Percentiles rank a stretch among this genome's conserved stretches.
Conservation (phyloP, 1,139 yeast species). For the Magnusiomyces paraingens region DNA sequence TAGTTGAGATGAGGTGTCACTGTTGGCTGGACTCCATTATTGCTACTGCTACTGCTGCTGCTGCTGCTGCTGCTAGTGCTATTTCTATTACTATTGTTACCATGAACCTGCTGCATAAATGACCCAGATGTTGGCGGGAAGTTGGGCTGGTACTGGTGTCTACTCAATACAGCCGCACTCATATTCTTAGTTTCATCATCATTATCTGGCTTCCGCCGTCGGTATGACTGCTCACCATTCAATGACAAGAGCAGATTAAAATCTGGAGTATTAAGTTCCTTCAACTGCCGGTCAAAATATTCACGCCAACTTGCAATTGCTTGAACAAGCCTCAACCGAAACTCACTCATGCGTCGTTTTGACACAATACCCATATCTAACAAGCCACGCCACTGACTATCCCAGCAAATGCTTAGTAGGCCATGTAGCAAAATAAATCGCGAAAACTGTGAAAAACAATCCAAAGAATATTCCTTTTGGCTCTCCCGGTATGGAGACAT, state of each 20-base stretch:
- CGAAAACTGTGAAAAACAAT: conserved; percentile 39
- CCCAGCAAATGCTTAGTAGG: conserved; percentile 36
- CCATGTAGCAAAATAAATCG: conserved; percentile 39
- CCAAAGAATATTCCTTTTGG: conserved; percentile 35
- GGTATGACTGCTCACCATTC: conserved; percentile 1
- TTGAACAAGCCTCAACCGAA: conserved; percentile 32
- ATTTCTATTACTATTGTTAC: conserved; percentile 7
- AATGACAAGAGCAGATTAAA: conserved; percentile 1
- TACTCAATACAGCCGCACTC: too few species aligned
- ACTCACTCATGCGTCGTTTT: conserved; percentile 27
- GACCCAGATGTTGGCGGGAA: too few species aligned
- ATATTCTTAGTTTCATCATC: too few species aligned
- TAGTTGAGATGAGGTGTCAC: conserved; percentile 16
- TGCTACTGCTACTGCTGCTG: too few species aligned
- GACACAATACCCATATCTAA: conserved; percentile 34
- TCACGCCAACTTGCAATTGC: conserved; percentile 38
- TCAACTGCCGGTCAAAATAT: conserved; percentile 37
- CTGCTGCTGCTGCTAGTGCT: too few species aligned
- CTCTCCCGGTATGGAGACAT: conserved; percentile 35
- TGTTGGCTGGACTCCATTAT: too few species aligned
- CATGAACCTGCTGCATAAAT: background rate
- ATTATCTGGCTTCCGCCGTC: background rate
- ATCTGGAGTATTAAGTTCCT: conserved; percentile 14
- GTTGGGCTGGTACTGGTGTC: too few species aligned
- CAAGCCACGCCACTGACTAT: conserved; percentile 33